These are phyloP conservation scores for Ettlia oleoabundans DNA, from an alignment of 139 green algal genomes.

Conservation along the genomic window DNA sequence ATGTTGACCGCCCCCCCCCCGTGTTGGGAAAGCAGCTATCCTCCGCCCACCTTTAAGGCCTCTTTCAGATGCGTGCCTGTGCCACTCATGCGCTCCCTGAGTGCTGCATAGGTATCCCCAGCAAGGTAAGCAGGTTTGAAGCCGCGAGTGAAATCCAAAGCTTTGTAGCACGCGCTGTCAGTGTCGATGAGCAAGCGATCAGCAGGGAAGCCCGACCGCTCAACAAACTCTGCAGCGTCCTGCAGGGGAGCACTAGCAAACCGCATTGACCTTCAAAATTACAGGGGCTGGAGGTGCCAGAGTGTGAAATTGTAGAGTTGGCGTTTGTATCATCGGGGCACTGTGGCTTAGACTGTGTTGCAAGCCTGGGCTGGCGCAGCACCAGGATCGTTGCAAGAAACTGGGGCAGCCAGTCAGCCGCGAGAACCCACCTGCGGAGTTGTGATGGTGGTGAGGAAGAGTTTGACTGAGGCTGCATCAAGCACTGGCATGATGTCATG, in stretches of 20 bases:
- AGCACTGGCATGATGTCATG: slow-evolving; percentile 77
- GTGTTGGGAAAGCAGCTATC: too few relatives aligned
- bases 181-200: slow-evolving; percentile 80
- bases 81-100: background rate
- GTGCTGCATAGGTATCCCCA: background rate
- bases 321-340: too few relatives aligned
- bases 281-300: background rate
- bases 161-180: slow-evolving; percentile 74
- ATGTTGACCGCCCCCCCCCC: too few relatives aligned
- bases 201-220: slow-evolving; percentile 71
- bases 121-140: background rate
- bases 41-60: too few relatives aligned
- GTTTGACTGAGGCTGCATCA: slow-evolving; percentile 62
- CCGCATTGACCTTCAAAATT: slow-evolving; percentile 35
- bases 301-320: background rate
- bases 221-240: slow-evolving; percentile 82
- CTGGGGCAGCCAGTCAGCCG: background rate
- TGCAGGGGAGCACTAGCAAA: too few relatives aligned
- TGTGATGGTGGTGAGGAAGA: slow-evolving; percentile 79
- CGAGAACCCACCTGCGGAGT: slow-evolving; percentile 48
- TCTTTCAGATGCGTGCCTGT: too few relatives aligned
- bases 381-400: too few relatives aligned
- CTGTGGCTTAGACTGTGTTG: too few relatives aligned
- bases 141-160: slow-evolving; percentile 70
- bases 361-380: too few relatives aligned